A percentile compares a stretch with the other conserved stretches of the same genome.
These are phyloP conservation scores for Pseudogymnoascus pannorum DNA, from an alignment of 2,329 filamentous ascomycete genomes.

Conservation along the genomic window DNA sequence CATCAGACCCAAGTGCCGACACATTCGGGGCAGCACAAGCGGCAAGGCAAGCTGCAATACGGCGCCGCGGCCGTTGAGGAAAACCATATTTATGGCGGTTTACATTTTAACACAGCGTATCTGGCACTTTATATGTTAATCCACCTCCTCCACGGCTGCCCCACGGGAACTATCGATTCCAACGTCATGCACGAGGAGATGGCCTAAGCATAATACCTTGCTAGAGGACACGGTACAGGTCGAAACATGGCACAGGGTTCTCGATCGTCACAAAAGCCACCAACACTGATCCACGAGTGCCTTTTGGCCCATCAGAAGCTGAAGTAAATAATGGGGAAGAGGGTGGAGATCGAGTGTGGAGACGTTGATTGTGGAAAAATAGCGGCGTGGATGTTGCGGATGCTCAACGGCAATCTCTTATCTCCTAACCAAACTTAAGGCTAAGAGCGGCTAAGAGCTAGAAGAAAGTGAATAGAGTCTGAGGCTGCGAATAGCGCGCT, in stretches of 20 bases:
- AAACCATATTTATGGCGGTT: neutral
- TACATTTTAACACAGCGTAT: neutral
- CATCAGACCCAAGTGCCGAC: slow-evolving; percentile 2
- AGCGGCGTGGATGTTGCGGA: neutral
- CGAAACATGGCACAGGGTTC: slow-evolving; percentile 4
- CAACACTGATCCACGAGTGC: slow-evolving; percentile 14
- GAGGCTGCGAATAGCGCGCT: neutral
- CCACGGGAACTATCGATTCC: neutral
- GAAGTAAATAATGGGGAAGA: neutral
- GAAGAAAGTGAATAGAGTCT: neutral
- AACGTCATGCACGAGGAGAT: neutral
- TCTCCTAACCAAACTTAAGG: neutral
- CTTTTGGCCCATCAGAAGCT: slow-evolving; percentile 11
- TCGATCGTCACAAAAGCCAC: slow-evolving; percentile 15
- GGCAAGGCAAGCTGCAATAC: neutral
- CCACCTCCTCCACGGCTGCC: neutral
- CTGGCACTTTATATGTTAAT: neutral
- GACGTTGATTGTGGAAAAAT: neutral
- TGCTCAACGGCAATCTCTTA: neutral
- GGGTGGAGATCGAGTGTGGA: neutral
- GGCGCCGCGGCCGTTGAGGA: neutral
- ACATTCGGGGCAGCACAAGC: neutral
- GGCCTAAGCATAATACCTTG: neutral
- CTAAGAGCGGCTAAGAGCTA: neutral
- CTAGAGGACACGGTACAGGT: neutral